phyloP scores from a whole-genome alignment of 768 basidiomycete genomes.

The Suillus decipiens region DNA sequence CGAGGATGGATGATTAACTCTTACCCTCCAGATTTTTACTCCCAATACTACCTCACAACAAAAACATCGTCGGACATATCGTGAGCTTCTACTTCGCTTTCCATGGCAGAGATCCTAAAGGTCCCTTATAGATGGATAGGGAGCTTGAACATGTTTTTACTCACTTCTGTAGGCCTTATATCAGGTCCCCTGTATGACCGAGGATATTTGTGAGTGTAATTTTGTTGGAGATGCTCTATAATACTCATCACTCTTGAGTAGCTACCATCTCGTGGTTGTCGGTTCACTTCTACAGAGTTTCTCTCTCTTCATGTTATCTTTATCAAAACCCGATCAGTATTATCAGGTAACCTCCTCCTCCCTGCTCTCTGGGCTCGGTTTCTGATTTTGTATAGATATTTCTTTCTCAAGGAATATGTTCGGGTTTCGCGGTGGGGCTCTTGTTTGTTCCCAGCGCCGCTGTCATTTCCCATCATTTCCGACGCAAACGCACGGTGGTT shows the following conservation, averaged over 20 bases:
- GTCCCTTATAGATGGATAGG: constrained; percentile 42
- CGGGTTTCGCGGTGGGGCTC: constrained; percentile 49
- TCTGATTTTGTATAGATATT: constrained; percentile 38
- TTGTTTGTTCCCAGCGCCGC: constrained; percentile 46
- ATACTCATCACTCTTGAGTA: neutral
- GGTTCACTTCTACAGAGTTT: constrained; percentile 22
- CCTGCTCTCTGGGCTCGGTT: neutral
- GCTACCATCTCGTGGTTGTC: constrained; percentile 13
- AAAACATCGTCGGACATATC: constrained; percentile 37
- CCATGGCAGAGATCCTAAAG: neutral
- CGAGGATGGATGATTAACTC: neutral
- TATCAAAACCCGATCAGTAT: constrained; percentile 41
- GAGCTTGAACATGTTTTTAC: constrained; percentile 44
- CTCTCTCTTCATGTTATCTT: constrained; percentile 43
- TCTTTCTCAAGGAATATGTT: constrained; percentile 48
- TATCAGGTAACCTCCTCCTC: constrained; percentile 40
- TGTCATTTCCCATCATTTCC: constrained; percentile 49
- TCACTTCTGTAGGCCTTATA: constrained; percentile 38
- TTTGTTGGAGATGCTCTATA: neutral
- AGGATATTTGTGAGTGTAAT: constrained; percentile 47
- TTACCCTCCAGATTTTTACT: constrained; percentile 38
- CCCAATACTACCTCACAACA: constrained; percentile 35
- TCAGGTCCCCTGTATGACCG: constrained; percentile 50
- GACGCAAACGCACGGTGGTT: constrained; percentile 39
- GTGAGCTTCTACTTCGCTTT: constrained; percentile 23